Conservation (phyloP, 768 basidiomycete genomes). For the Tricholoma flavovirens region DNA sequence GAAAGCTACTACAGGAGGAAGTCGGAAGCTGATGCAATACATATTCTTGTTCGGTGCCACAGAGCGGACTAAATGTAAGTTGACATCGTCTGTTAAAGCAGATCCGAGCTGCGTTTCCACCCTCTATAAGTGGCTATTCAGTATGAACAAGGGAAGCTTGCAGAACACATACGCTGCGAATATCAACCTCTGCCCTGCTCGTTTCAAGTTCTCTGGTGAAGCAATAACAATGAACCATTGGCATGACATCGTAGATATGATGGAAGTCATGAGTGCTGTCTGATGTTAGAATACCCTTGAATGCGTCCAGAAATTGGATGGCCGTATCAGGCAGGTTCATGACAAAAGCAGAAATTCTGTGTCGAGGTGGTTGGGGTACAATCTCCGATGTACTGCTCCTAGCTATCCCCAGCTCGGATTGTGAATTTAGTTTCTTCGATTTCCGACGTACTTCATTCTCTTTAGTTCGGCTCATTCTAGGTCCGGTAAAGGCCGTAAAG, state of each 20-base stretch:
- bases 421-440: slow-evolving; percentile 17
- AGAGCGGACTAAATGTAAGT: slow-evolving; percentile 75
- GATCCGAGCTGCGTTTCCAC: slow-evolving; percentile 62
- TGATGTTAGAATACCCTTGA: slow-evolving; percentile 60
- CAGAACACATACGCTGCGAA: slow-evolving; percentile 58
- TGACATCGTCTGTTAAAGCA: slow-evolving; percentile 42
- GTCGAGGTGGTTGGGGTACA: slow-evolving; percentile 29
- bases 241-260: slow-evolving; percentile 60
- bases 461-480: slow-evolving; percentile 42
- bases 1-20: slow-evolving; percentile 33
- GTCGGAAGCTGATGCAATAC: slow-evolving; percentile 89
- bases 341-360: slow-evolving; percentile 78
- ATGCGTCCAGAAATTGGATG: slow-evolving; percentile 84
- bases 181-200: slow-evolving; percentile 67
- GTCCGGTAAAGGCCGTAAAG: slow-evolving; percentile 52
- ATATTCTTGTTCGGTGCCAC: slow-evolving; percentile 97
- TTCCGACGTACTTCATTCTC: slow-evolving; percentile 35
- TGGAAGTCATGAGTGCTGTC: slow-evolving; percentile 30
- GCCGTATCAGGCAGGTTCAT: slow-evolving; percentile 98
- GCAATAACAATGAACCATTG: slow-evolving; percentile 93
- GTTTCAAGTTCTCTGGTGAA: slow-evolving; percentile 83
- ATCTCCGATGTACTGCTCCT: not conserved
- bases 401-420: not conserved
- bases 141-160: slow-evolving; percentile 3
- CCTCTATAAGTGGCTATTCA: slow-evolving; percentile 41